Conservation (phyloP, 208 protist species). For the Crithidia brevicula region DNA sequence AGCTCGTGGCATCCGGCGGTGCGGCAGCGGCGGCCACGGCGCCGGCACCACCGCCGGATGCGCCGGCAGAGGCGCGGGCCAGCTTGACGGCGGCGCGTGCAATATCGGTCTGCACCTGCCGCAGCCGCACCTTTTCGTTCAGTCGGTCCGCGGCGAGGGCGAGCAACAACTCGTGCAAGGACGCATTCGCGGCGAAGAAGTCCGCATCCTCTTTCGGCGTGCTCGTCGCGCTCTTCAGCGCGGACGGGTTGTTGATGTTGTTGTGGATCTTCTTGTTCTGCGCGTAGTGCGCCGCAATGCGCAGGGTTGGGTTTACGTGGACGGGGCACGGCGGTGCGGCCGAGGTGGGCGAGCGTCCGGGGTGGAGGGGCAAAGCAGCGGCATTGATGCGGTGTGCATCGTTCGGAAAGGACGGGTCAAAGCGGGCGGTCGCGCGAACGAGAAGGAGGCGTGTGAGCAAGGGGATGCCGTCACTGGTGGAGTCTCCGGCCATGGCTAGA, state of each 20-base stretch:
- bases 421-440: conserved; percentile 23
- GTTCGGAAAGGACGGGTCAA: conserved; percentile 12
- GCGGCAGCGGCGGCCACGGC: background rate
- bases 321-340: background rate
- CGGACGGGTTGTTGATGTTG: background rate
- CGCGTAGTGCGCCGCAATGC: conserved; percentile 26
- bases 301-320: conserved; percentile 10
- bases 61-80: background rate
- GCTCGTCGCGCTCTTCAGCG: conserved; percentile 3
- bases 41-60: background rate
- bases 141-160: conserved; percentile 37
- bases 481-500: conserved; percentile 5
- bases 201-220: conserved; percentile 34
- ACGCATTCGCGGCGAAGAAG: conserved; percentile 19
- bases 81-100: conserved; percentile 23
- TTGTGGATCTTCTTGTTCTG: background rate
- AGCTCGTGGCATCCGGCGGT: background rate
- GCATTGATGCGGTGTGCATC: conserved; percentile 2
- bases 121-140: conserved; percentile 21
- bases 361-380: background rate
- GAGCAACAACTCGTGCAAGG: conserved; percentile 34
- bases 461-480: conserved; percentile 24
- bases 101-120: conserved; percentile 14
- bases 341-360: background rate
- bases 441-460: conserved; percentile 32